Conservation (phyloP, 177 flowering plant genomes). For the Vitis hybrid region DNA sequence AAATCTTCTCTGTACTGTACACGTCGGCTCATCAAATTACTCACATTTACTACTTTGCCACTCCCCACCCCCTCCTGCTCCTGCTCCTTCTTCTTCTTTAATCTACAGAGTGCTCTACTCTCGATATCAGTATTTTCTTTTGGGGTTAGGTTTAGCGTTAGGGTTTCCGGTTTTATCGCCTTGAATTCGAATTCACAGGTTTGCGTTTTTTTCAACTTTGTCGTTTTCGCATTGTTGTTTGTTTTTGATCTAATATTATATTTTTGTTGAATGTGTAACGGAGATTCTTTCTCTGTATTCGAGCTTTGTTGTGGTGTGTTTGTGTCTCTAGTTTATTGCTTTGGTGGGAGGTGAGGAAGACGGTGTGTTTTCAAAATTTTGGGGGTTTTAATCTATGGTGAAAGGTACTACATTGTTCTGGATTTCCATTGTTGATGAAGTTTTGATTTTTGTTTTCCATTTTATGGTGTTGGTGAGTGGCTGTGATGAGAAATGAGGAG, state of each 20-base stretch:
- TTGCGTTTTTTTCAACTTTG: slow-evolving; percentile 10
- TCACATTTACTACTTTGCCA: slow-evolving; percentile 50
- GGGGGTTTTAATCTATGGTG: background rate
- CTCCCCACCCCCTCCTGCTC: slow-evolving; percentile 9
- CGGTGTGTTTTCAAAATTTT: background rate
- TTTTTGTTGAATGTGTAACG: background rate
- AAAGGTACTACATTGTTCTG: background rate
- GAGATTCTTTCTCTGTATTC: slow-evolving; percentile 11
- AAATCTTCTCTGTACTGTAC: slow-evolving; percentile 10
- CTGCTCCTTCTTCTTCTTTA: background rate
- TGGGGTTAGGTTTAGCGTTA: background rate
- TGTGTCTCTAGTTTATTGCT: background rate
- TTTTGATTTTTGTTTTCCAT: background rate
- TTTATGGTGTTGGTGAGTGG: slow-evolving; percentile 10
- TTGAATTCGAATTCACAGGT: slow-evolving; percentile 18
- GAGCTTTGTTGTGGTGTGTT: slow-evolving; percentile 2
- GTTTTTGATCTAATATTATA: slow-evolving; percentile 5
- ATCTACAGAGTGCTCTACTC: slow-evolving; percentile 15
- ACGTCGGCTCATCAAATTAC: slow-evolving; percentile 22
- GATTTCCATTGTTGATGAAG: background rate
- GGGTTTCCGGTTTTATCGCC: slow-evolving; percentile 17
- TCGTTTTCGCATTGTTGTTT: slow-evolving; percentile 19
- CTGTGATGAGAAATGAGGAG: slow-evolving; percentile 3
- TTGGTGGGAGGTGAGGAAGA: slow-evolving; percentile 1
- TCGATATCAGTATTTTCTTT: slow-evolving; percentile 10